phyloP scores from a whole-genome alignment of 1,284 basidiomycete genomes.

The Athelia sp. region DNA sequence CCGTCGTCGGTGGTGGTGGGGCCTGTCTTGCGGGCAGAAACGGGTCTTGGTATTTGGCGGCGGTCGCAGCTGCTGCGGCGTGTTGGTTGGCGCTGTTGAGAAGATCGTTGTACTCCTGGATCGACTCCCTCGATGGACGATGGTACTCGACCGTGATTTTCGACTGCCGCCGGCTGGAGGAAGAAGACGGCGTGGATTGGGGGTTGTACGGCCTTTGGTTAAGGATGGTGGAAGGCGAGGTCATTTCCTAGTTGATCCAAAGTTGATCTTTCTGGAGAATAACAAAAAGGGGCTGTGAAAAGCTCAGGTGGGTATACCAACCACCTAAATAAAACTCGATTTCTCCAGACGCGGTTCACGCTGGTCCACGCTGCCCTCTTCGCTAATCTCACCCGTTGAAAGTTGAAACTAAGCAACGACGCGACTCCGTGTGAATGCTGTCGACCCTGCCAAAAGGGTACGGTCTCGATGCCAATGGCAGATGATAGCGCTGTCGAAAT shows the following conservation, averaged over 20 bases:
- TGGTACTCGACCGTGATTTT: conserved; percentile 74
- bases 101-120: conserved; percentile 70
- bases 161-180: conserved; percentile 46
- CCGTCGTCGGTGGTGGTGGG: conserved; percentile 42
- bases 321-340: too few species aligned
- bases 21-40: conserved; percentile 49
- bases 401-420: too few species aligned
- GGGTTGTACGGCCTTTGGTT: conserved; percentile 27
- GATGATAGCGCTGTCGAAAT: too few species aligned
- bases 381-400: too few species aligned
- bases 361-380: too few species aligned
- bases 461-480: too few species aligned
- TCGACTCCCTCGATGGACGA: conserved; percentile 57
- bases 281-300: conserved; percentile 2
- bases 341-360: too few species aligned
- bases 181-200: conserved; percentile 14
- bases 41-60: conserved; percentile 32
- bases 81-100: conserved; percentile 56
- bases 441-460: too few species aligned
- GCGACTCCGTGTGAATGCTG: too few species aligned
- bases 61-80: conserved; percentile 40
- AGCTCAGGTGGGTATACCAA: background rate
- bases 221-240: conserved; percentile 31
- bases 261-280: too few species aligned
- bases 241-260: too few species aligned